phyloP scores from a whole-genome alignment of 371 early-diverging fungal species.

The Blastocladiella emersonii region DNA sequence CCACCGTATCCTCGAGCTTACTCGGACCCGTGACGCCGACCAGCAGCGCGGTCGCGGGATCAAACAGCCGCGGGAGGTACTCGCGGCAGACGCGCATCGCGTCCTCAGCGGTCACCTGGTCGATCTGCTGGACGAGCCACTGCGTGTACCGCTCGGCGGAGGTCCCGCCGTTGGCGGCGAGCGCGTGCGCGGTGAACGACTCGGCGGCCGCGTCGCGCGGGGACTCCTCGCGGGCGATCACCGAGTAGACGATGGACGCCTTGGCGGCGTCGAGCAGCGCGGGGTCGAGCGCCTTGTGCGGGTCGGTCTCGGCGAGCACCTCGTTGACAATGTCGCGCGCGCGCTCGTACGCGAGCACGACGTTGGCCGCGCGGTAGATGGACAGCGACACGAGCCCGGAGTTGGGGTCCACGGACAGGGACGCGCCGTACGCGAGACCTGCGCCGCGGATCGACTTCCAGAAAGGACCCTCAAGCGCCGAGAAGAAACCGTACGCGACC shows the following conservation, averaged over 20 bases:
- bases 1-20: slow-evolving; percentile 29
- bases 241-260: slow-evolving; percentile 44
- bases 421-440: slow-evolving; percentile 47
- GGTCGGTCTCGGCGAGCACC: not conserved
- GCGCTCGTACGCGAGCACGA: slow-evolving; percentile 40
- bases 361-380: slow-evolving; percentile 43
- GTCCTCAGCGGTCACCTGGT: slow-evolving; percentile 30
- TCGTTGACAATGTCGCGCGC: slow-evolving; percentile 17
- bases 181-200: slow-evolving; percentile 40
- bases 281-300: slow-evolving; percentile 36
- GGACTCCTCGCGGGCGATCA: slow-evolving; percentile 39
- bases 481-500: slow-evolving; percentile 5
- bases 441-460: slow-evolving; percentile 54
- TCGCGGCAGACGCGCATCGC: slow-evolving; percentile 23
- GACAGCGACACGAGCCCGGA: slow-evolving; percentile 23
- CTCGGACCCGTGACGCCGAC: slow-evolving; percentile 37
- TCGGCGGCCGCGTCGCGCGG: slow-evolving; percentile 41
- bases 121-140: slow-evolving; percentile 25
- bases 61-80: slow-evolving; percentile 40
- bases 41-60: slow-evolving; percentile 32
- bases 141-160: slow-evolving; percentile 21
- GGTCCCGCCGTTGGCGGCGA: slow-evolving; percentile 16
- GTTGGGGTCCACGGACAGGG: slow-evolving; percentile 31
- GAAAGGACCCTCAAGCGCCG: slow-evolving; percentile 14
- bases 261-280: slow-evolving; percentile 46